Evolutionary conservation across 192 early-diverging fungal species (phyloP), one percentile per base, ranked within the genome.

Genomic region (Backusella australiensis): DNA sequence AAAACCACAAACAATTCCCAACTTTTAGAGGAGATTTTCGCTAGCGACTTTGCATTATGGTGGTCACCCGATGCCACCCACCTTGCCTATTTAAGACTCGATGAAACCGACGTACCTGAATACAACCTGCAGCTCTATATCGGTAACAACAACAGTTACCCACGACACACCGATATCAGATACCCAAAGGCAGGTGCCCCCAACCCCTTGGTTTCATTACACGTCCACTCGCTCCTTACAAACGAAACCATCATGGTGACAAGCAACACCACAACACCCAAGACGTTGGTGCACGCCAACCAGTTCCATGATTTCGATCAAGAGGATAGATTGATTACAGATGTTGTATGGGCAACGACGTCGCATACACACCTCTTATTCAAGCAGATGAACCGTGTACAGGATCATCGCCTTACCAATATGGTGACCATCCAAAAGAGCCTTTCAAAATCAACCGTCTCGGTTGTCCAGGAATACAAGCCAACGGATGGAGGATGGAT

Each of bases 151-250:
- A 75, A 78, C 1, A 73, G 84, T 0, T 99, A 99, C 82, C 92
- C 95, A 0, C 74, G 84, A 3, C 84, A 90, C 14, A 79, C 95
- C 15, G 77, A 81, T 36, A 85, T 98, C 75, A 94, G 93, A 76
- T 99, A 99, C 80, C 97, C 97, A 6, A 97, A 97, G 73, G 88
- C 95, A n/a, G 97, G 97, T 9, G 88, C 87, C 3, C 89, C 90
- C 26, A 98, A 97, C 78, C 97, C 97, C 15, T 84, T 83, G 1
- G 96, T 90, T 2, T 86, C 91, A 9, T 84, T 98, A 52, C 89
- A 94, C 69, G 76, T 98, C n/a, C 91, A 92, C 85, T 80, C 78
- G 17, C n/a, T 83, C 1, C 8, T 46, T 4, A 56, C 59, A 29
- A 65, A 72, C 8, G 17, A 73, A 19, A 77, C 77, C 4, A 67